phyloP scores from a whole-genome alignment of 345 rosid genomes.

The Rhodomyrtus tomentosa region DNA sequence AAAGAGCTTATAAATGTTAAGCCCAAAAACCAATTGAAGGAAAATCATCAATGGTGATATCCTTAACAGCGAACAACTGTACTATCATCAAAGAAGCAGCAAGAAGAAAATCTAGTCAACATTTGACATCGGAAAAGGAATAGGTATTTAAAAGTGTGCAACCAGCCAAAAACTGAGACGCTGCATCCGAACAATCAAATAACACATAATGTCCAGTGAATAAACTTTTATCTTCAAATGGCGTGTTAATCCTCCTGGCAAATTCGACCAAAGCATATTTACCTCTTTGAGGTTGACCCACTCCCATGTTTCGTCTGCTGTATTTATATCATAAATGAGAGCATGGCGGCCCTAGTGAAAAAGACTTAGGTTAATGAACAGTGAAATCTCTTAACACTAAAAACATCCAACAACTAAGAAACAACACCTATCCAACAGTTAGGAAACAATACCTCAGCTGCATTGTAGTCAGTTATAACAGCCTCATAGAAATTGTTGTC shows the following conservation, averaged over 20 bases:
- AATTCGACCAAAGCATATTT: conserved; percentile 1
- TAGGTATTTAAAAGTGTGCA: neutral
- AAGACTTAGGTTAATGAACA: neutral
- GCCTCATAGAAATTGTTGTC: conserved; percentile 92
- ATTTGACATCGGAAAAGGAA: neutral
- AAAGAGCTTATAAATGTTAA: no score
- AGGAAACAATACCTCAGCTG: conserved; percentile 41
- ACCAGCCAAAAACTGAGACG: neutral
- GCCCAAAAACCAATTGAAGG: neutral
- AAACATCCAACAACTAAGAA: neutral
- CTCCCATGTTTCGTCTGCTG: conserved; percentile 86
- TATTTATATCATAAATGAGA: conserved; percentile 81
- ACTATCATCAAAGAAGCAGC: neutral
- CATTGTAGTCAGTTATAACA: conserved; percentile 66
- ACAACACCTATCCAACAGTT: neutral
- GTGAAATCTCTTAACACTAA: neutral
- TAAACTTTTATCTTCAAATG: neutral
- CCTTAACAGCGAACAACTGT: neutral
- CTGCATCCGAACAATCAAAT: neutral
- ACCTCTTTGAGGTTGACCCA: conserved; percentile 99
- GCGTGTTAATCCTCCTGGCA: neutral
- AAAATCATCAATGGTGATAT: neutral
- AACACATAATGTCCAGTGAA: neutral
- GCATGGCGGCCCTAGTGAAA: conserved; percentile 71
- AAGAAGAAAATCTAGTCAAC: neutral